Conservation (phyloP, 2,329 filamentous ascomycete species). For the Arthrinium puccinioides region DNA sequence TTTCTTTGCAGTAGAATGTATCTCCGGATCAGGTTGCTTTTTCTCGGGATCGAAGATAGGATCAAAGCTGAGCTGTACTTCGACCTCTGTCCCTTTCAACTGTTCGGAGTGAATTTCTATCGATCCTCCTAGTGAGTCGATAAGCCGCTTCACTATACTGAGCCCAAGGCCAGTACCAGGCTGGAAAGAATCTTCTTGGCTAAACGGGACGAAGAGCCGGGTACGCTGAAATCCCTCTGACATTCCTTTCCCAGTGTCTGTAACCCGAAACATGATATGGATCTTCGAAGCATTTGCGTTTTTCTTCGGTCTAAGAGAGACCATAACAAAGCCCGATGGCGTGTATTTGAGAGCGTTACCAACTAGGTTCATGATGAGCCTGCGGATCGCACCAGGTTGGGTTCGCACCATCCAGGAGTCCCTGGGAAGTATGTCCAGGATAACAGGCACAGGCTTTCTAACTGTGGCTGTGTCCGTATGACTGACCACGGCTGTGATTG, state of each 20-base stretch:
- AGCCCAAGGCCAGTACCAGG: slow-evolving; percentile 53
- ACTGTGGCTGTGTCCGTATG: no score
- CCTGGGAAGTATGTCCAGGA: slow-evolving; percentile 39
- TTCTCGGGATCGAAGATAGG: no score
- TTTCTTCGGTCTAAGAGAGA: no score
- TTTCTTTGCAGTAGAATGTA: slow-evolving; percentile 3
- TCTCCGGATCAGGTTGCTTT: no score
- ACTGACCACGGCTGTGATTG: background rate
- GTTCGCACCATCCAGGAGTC: slow-evolving; percentile 44
- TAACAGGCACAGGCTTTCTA: no score
- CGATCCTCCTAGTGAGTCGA: no score
- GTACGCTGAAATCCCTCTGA: slow-evolving; percentile 49
- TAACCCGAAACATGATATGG: no score
- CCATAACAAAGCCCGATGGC: no score
- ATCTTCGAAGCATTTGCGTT: no score
- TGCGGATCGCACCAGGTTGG: slow-evolving; percentile 39
- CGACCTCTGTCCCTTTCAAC: no score
- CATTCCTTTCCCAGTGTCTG: slow-evolving; percentile 56
- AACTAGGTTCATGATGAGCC: slow-evolving; percentile 55
- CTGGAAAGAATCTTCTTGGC: slow-evolving; percentile 51
- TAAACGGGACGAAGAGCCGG: slow-evolving; percentile 50
- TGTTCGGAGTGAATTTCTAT: no score
- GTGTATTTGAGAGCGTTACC: slow-evolving; percentile 58
- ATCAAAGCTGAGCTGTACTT: no score
- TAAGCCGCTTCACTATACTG: slow-evolving; percentile 44